A percentile compares a stretch with the other conserved stretches of the same genome.
phyloP scores from a whole-genome alignment of 2,329 filamentous ascomycete genomes.

The Fusarium sp. region DNA sequence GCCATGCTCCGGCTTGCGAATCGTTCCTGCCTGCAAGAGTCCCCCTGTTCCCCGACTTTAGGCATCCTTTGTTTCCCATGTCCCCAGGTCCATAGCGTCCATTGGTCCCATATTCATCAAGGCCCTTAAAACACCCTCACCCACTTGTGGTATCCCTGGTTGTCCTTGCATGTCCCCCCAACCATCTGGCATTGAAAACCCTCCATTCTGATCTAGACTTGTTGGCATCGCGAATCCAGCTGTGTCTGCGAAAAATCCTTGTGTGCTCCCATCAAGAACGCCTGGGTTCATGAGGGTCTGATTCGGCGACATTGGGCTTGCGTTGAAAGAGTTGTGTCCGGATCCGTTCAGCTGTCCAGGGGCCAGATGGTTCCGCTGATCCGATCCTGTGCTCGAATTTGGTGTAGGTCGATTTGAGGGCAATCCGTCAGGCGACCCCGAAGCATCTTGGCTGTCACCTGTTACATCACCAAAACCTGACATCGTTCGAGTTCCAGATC shows the following conservation, averaged over 20 bases:
- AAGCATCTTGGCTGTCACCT: slow-evolving; percentile 61
- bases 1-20: not conserved
- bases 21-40: not conserved
- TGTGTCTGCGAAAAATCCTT: slow-evolving; percentile 57
- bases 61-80: slow-evolving; percentile 59
- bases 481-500: slow-evolving; percentile 45
- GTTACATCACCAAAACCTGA: slow-evolving; percentile 58
- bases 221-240: slow-evolving; percentile 53
- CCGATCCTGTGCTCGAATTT: slow-evolving; percentile 63
- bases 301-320: slow-evolving; percentile 63
- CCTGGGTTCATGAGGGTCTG: slow-evolving; percentile 55
- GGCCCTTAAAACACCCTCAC: slow-evolving; percentile 68
- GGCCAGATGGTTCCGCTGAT: slow-evolving; percentile 46
- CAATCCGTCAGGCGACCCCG: slow-evolving; percentile 62
- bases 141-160: slow-evolving; percentile 65
- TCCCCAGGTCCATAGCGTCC: slow-evolving; percentile 69
- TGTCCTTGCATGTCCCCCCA: slow-evolving; percentile 60
- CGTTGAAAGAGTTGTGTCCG: slow-evolving; percentile 61
- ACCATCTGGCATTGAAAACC: slow-evolving; percentile 58
- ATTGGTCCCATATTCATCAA: slow-evolving; percentile 71
- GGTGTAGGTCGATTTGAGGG: slow-evolving; percentile 69
- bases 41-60: slow-evolving; percentile 30
- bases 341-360: slow-evolving; percentile 54
- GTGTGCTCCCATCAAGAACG: slow-evolving; percentile 53
- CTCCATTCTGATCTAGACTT: slow-evolving; percentile 42